Conservation (phyloP, 2,329 filamentous ascomycete species). For the Sordariomycetes sp. region DNA sequence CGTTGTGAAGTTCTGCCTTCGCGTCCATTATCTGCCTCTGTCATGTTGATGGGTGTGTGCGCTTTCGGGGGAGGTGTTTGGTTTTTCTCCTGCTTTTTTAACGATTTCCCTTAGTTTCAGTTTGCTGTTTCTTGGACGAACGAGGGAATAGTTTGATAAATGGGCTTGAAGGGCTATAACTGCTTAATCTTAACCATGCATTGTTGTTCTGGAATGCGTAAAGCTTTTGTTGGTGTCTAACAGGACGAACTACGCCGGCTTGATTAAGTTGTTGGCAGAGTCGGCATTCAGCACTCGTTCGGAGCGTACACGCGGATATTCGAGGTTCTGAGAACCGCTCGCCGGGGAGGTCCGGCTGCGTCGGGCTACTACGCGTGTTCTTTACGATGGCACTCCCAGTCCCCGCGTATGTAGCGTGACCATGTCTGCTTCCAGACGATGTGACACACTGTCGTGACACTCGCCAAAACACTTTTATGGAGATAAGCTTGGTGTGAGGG, state of each 20-base stretch:
- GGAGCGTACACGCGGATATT: too few species aligned
- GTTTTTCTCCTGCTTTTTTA: conserved; percentile 8
- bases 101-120: conserved; percentile 7
- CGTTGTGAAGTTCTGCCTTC: background rate
- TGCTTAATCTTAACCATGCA: conserved; percentile 6
- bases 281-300: too few species aligned
- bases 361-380: too few species aligned
- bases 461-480: too few species aligned
- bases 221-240: background rate
- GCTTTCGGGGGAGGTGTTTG: conserved; percentile 1
- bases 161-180: background rate
- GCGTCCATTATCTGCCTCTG: background rate
- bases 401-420: too few species aligned
- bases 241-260: background rate
- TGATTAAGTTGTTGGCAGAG: background rate
- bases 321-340: too few species aligned
- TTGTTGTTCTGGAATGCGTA: background rate
- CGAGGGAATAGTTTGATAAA: background rate
- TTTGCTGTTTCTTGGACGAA: conserved; percentile 6
- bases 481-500: too few species aligned
- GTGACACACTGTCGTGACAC: too few species aligned
- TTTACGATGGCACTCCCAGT: too few species aligned
- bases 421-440: too few species aligned
- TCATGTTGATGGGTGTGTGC: conserved; percentile 1
- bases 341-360: too few species aligned